Evolutionary conservation across 2,329 filamentous ascomycete species (phyloP), one percentile per base, ranked within the genome.

Genomic region (Trichoderma sp.): DNA sequence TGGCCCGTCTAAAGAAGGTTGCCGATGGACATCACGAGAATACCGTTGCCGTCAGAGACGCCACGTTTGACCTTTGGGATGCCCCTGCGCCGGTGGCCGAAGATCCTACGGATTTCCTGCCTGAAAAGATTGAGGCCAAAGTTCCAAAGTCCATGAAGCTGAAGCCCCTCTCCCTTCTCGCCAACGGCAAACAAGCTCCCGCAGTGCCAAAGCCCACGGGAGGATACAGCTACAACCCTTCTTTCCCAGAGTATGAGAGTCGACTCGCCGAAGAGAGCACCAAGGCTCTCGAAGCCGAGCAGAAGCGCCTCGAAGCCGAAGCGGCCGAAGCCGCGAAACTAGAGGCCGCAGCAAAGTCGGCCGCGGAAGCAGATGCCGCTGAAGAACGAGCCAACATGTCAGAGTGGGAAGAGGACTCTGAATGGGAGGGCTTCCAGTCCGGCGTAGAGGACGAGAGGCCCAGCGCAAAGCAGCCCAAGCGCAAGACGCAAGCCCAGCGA

Each of bases 161-260:
- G 75, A 90, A 93, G 53, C 94, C 97, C 4, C 88, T 97, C 71
- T 95, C 95, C 4, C 89, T 98, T 35, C 90, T 94, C n/a, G 93
- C 93, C 60, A 94, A 89, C 81, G 95, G 95, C 50, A 97, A 96
- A 83, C 84, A 89, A 0, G 87, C 97, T 9, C 93, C 94, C 1
- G 92, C 95, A 3, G 93, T 99, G 0, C 88, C 89, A 77, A 93
- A 92, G 81, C 97, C 97, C 1, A 89, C 91, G 7, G 94, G 93
- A 18, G 95, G 94, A 76, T 94, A 93, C 83, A 97, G 94, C 80
- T 99, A 99, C 86, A 99, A 99, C 83, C 97, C 97, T 0, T 87
- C 91, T 6, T 97, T 97, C 79, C 89, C 91, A 77, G 95, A 98
- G 77, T 99, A 97, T 89, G 93, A 95, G 80, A 88, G 90, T 9